These are phyloP conservation scores for Eremothecium coryli DNA, from an alignment of 1,139 yeast species.

Conservation along the genomic window DNA sequence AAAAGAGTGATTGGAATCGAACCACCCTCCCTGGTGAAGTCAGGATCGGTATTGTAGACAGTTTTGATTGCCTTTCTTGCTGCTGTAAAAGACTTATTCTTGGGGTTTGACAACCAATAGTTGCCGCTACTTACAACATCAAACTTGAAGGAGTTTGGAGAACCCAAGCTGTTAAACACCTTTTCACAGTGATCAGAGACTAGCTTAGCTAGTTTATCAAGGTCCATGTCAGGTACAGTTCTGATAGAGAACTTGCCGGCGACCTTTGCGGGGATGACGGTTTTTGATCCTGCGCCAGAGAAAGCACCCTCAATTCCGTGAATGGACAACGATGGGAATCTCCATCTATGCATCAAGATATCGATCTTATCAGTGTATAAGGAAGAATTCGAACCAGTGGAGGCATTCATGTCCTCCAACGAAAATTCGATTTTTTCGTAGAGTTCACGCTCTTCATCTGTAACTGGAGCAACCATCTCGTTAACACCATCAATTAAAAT, in stretches of 20 bases:
- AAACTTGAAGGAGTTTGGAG: constrained; percentile 65
- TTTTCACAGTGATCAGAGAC: constrained; percentile 64
- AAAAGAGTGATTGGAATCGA: constrained; percentile 93
- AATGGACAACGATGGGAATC: constrained; percentile 88
- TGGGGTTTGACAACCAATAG: constrained; percentile 94
- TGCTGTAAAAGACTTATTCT: constrained; percentile 85
- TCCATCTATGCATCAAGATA: constrained; percentile 96
- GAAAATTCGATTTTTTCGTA: constrained; percentile 83
- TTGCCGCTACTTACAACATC: constrained; percentile 89
- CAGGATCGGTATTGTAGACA: constrained; percentile 93
- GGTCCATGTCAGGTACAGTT: constrained; percentile 90
- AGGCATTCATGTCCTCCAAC: constrained; percentile 74
- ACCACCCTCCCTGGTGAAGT: constrained; percentile 97
- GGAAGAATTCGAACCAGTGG: constrained; percentile 80
- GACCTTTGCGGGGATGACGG: constrained; percentile 94
- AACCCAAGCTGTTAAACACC: constrained; percentile 54
- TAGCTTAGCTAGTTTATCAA: constrained; percentile 64
- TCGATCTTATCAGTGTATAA: constrained; percentile 69
- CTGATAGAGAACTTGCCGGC: constrained; percentile 91
- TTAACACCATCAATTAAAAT: constrained; percentile 79
- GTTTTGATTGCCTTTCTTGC: constrained; percentile 90
- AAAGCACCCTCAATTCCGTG: constrained; percentile 99
- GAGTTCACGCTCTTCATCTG: constrained; percentile 64
- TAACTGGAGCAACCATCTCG: constrained; percentile 93
- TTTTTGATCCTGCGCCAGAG: constrained; percentile 89